Conservation (phyloP, 106 monocot species). For the Dioscorea zingiberensis region DNA sequence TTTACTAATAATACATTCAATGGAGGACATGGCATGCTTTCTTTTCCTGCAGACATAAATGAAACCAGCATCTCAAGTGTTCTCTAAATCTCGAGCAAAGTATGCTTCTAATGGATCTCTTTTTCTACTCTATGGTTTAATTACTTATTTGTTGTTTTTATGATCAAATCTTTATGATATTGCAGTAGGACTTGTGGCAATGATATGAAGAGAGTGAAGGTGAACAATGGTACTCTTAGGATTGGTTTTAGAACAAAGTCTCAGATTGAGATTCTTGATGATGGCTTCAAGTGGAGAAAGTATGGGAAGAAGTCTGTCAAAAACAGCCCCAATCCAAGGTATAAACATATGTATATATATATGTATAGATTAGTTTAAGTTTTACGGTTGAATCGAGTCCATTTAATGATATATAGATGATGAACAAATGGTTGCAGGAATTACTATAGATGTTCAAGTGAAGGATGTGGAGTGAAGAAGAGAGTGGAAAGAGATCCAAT, state of each 20-base stretch:
- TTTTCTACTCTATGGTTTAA: too few relatives aligned
- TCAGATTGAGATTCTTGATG: not conserved
- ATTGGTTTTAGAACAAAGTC: conserved; percentile 2
- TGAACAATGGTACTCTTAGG: not conserved
- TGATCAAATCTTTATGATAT: not conserved
- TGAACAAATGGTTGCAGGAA: conserved; percentile 11
- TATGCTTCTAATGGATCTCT: too few relatives aligned
- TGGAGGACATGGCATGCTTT: too few relatives aligned
- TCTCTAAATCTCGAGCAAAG: too few relatives aligned
- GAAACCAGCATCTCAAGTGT: too few relatives aligned
- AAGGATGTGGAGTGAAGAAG: conserved; percentile 22
- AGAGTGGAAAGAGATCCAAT: conserved; percentile 23
- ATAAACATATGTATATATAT: not conserved
- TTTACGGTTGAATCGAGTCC: too few relatives aligned
- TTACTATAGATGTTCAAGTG: conserved; percentile 18
- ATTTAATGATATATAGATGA: too few relatives aligned
- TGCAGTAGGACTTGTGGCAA: too few relatives aligned
- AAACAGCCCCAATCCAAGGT: not conserved
- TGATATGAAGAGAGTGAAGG: not conserved
- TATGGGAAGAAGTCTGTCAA: not conserved
- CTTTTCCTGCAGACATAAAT: too few relatives aligned
- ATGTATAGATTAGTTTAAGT: too few relatives aligned
- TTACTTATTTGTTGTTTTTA: not conserved
- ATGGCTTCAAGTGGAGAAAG: conserved; percentile 9
- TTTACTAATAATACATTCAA: too few relatives aligned